A percentile compares a stretch with the other conserved stretches of the same genome.
Conservation (phyloP, 441 rosid genomes). For the Erodium chrysanthum region DNA sequence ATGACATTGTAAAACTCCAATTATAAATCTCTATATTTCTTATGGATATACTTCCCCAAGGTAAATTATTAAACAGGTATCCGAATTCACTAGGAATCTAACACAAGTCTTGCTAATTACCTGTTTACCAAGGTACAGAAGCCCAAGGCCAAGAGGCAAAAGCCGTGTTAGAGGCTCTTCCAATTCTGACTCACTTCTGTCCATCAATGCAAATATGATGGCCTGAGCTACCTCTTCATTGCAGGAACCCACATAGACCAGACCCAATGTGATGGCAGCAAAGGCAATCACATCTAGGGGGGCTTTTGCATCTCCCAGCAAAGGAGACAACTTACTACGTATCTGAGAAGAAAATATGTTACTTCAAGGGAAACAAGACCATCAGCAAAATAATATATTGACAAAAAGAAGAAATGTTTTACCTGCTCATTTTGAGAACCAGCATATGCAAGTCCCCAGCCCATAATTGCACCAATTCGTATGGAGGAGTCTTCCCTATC, state of each 20-base stretch:
- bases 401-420: slow-evolving; percentile 3
- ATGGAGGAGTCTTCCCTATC: slow-evolving; percentile 68
- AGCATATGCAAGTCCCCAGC: slow-evolving; percentile 88
- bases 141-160: slow-evolving; percentile 86
- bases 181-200: slow-evolving; percentile 65
- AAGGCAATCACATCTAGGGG: slow-evolving; percentile 83
- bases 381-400: neutral
- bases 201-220: slow-evolving; percentile 70
- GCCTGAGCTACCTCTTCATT: slow-evolving; percentile 88
- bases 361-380: neutral
- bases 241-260: slow-evolving; percentile 86
- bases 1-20: too few relatives aligned
- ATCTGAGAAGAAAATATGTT: slow-evolving; percentile 35
- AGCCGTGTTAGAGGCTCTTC: slow-evolving; percentile 72
- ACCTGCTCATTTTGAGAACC: slow-evolving; percentile 86
- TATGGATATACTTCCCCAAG: too few relatives aligned
- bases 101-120: too few relatives aligned
- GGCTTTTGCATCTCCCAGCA: slow-evolving; percentile 55
- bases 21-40: too few relatives aligned
- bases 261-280: slow-evolving; percentile 78
- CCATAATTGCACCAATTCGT: slow-evolving; percentile 93
- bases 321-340: slow-evolving; percentile 41
- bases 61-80: too few relatives aligned
- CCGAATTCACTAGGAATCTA: too few relatives aligned
- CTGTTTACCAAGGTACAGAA: slow-evolving; percentile 64